Evolutionary conservation across 2,329 filamentous ascomycete species (phyloP).

Genomic region (Xylaria digitata): DNA sequence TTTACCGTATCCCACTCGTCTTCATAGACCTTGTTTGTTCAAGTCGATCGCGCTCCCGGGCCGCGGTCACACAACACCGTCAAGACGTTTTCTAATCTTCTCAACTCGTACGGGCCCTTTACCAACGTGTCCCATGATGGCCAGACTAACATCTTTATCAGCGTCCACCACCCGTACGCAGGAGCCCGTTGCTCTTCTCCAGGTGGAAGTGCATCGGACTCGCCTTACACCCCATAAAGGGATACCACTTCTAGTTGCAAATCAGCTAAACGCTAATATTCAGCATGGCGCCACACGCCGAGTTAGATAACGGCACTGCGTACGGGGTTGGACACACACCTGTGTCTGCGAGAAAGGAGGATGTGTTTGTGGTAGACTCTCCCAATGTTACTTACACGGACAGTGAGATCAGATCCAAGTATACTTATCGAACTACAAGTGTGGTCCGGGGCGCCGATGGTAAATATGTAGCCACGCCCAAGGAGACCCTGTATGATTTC

Average conservation of each 20-base stretch:
- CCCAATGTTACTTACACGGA: slow-evolving; percentile 94
- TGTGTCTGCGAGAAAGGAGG: slow-evolving; percentile 54
- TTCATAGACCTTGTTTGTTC: slow-evolving; percentile 30
- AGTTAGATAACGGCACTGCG: slow-evolving; percentile 65
- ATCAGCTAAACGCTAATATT: slow-evolving; percentile 23
- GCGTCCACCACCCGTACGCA: slow-evolving; percentile 95
- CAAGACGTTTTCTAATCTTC: slow-evolving; percentile 99
- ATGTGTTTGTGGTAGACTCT: slow-evolving; percentile 87
- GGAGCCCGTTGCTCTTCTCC: slow-evolving; percentile 90
- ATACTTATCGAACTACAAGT: slow-evolving; percentile 94
- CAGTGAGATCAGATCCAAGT: slow-evolving; percentile 88
- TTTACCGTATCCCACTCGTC: not conserved
- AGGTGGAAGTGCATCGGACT: slow-evolving; percentile 81
- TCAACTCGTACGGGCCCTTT: slow-evolving; percentile 81
- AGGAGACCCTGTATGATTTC: slow-evolving; percentile 95
- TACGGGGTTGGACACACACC: slow-evolving; percentile 68
- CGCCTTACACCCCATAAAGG: slow-evolving; percentile 67
- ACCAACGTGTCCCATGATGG: slow-evolving; percentile 25
- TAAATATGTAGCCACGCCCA: slow-evolving; percentile 84
- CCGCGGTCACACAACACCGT: slow-evolving; percentile 72
- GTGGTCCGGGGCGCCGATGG: slow-evolving; percentile 77
- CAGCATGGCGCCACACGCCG: slow-evolving; percentile 93
- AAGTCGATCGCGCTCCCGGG: slow-evolving; percentile 65
- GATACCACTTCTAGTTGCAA: slow-evolving; percentile 43
- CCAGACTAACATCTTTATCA: slow-evolving; percentile 54